Percentiles rank a stretch among this genome's conserved stretches.
Conservation (phyloP, 257 asterid species). For the Echites panduratus region DNA sequence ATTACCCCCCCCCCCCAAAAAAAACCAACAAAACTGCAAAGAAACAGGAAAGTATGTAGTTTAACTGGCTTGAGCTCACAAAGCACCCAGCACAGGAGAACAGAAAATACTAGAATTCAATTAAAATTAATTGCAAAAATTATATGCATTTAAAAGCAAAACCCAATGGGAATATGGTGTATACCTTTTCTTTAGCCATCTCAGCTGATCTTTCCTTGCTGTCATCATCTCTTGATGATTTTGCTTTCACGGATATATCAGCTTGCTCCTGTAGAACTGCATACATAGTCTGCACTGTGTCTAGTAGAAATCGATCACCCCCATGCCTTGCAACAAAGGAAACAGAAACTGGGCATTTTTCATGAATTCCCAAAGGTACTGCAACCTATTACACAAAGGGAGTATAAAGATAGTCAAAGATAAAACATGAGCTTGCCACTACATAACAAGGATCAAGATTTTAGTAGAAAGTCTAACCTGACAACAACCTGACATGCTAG, state of each 20-base stretch:
- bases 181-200: constrained; percentile 91
- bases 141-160: neutral
- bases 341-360: constrained; percentile 78
- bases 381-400: constrained; percentile 46
- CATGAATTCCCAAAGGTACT: constrained; percentile 71
- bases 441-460: neutral
- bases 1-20: neutral
- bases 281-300: constrained; percentile 60
- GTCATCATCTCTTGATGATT: constrained; percentile 38
- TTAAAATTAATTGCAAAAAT: neutral
- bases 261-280: constrained; percentile 60
- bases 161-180: constrained; percentile 1
- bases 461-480: constrained; percentile 55
- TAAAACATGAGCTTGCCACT: neutral
- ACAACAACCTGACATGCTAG: constrained; percentile 97
- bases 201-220: constrained; percentile 77
- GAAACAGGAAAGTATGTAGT: neutral
- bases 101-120: neutral
- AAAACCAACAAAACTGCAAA: neutral
- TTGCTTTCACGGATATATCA: constrained; percentile 41
- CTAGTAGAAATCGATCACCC: constrained; percentile 79
- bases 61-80: neutral
- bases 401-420: constrained; percentile 3
- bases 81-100: neutral
- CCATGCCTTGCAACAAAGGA: constrained; percentile 90